These are phyloP conservation scores for Fusarium solani-melongenae DNA, from an alignment of 2,329 filamentous ascomycete species.

Conservation along the genomic window DNA sequence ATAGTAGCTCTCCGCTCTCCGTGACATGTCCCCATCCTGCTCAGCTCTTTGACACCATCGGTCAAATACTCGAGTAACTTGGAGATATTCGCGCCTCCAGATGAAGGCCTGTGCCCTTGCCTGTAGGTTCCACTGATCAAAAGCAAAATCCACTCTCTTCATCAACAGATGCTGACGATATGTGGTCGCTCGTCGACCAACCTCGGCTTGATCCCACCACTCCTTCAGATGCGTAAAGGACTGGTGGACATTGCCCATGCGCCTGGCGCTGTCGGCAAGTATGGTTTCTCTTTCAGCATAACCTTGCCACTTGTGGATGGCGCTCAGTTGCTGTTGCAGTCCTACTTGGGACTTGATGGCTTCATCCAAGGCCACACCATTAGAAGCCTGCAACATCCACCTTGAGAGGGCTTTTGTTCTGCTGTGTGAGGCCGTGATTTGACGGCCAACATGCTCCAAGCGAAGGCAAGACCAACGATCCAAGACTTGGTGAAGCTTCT, in stretches of 20 bases:
- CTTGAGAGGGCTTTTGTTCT: constrained; percentile 31
- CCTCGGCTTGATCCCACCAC: constrained; percentile 48
- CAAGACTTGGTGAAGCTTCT: constrained; percentile 34
- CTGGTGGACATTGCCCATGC: constrained; percentile 35
- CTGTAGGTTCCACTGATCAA: constrained; percentile 49
- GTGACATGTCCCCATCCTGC: constrained; percentile 31
- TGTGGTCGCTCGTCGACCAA: constrained; percentile 36
- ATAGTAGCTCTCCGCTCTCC: constrained; percentile 30
- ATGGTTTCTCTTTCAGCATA: constrained; percentile 15
- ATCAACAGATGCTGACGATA: constrained; percentile 36
- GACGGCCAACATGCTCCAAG: constrained; percentile 34
- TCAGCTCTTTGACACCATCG: constrained; percentile 44
- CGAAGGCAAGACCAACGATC: constrained; percentile 45
- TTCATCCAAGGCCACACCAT: constrained; percentile 18
- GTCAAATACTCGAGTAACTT: constrained; percentile 42
- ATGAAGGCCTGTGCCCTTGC: constrained; percentile 49
- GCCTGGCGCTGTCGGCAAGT: constrained; percentile 16
- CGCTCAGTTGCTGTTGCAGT: constrained; percentile 20
- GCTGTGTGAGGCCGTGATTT: constrained; percentile 26
- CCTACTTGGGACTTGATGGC: constrained; percentile 31
- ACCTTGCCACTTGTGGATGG: constrained; percentile 39
- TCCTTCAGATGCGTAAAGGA: constrained; percentile 41
- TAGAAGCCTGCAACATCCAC: constrained; percentile 38
- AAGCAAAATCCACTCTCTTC: constrained; percentile 34
- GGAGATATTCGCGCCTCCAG: constrained; percentile 48